Percentiles rank a stretch among this genome's conserved stretches.
Conservation (phyloP, 2,329 filamentous ascomycete genomes). For the Alternaria hordeiaustralica region DNA sequence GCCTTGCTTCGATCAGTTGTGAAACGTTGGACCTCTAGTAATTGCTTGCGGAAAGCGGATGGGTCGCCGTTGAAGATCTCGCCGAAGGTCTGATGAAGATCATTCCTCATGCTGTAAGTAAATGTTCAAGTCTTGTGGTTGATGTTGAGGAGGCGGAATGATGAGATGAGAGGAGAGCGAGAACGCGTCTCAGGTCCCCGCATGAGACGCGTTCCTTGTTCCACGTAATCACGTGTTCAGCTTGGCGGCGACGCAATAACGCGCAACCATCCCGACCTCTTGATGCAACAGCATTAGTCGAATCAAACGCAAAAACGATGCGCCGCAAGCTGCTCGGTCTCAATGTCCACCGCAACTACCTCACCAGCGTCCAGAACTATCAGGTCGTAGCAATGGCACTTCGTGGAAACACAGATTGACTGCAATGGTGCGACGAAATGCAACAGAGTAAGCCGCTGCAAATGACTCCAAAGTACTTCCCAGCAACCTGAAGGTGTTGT, state of each 20-base stretch:
- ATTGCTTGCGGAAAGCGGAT: constrained; percentile 14
- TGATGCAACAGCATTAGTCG: background rate
- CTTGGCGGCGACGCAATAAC: background rate
- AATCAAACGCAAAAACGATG: background rate
- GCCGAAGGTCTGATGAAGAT: constrained; percentile 21
- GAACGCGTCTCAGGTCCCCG: background rate
- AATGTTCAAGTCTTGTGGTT: background rate
- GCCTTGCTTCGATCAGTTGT: constrained; percentile 11
- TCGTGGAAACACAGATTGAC: background rate
- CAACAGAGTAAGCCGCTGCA: background rate
- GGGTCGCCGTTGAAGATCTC: constrained; percentile 22
- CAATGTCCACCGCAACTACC: background rate
- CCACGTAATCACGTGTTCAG: background rate
- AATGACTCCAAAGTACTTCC: background rate
- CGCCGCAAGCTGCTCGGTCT: background rate
- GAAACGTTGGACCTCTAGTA: constrained; percentile 19
- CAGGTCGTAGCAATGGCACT: background rate
- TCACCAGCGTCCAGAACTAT: background rate
- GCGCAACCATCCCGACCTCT: background rate
- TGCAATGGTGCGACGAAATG: background rate
- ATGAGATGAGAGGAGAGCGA: background rate
- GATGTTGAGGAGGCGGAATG: background rate
- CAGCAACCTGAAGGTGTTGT: background rate
- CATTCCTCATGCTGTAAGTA: constrained; percentile 17
- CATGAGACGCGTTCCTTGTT: background rate